Base-by-base conservation (phyloP, 768 basidiomycete species). In the Hericium rajendrae region DNA sequence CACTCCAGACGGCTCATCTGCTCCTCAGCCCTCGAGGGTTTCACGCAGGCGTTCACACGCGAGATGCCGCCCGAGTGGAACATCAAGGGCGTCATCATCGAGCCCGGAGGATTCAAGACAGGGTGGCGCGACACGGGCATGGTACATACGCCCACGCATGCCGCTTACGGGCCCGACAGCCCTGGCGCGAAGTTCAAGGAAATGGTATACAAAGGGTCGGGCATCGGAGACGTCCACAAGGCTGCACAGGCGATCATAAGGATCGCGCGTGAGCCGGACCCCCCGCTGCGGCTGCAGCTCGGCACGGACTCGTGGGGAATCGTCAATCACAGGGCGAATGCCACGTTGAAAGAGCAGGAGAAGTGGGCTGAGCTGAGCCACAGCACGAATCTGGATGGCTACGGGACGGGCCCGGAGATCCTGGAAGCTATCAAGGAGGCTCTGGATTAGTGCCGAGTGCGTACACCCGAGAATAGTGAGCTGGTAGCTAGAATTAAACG, bases 31-130 rank as follows among this genome's bases (percentile, higher is more conserved):
- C 38, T 57, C 49, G 56, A 57, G 39, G 56, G 49, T 15, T 38
- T 51, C 49, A 57, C 56, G 11, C 20, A 51, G 39, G 50, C 56
- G 38, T 37, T 57, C 38, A 57, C 12, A 10, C 46, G 46, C 24
- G 48, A 57, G 49, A 40, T 57, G 56, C 49, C 49, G 38, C 37
- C 48, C 22, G 38, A 51, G 56, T 57, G 56, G 56, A 57, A 52
- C 49, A 57, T 57, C 50, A 40, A 57, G 26, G 56, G n/a, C 49
- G n/a, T 51, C 20, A 57, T 51, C 49, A 39, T 57, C 49, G 38
- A 57, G 56, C 56, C 56, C 6, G 56, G 56, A 16, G 56, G 37
- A 4, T 57, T 57, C 56, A n/a, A n/a, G 39, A 56, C 55, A 0
- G 38, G 49, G 3, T 38, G 43, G 46, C 10, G 28, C 11, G 38